phyloP scores from a whole-genome alignment of 371 early-diverging fungal species.

The Mucor piriformis region DNA sequence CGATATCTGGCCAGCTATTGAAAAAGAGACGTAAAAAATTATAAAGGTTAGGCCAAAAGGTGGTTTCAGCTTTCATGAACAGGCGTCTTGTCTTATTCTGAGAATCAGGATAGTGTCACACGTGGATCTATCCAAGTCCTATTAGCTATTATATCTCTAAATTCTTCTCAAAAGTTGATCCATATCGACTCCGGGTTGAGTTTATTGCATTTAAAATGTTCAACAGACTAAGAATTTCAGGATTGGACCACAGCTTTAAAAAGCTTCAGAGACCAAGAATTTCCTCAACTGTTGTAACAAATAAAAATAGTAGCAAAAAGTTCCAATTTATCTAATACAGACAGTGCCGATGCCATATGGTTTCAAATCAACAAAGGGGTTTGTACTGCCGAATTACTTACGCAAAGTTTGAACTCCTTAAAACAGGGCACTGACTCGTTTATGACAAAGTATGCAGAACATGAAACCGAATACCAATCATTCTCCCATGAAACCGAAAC shows the following conservation, averaged over 20 bases:
- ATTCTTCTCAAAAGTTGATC: slow-evolving; percentile 61
- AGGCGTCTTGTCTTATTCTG: slow-evolving; percentile 61
- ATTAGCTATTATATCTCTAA: slow-evolving; percentile 61
- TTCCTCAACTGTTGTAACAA: too few relatives aligned
- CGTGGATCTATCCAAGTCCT: slow-evolving; percentile 71
- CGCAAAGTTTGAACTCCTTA: not conserved
- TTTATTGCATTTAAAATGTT: slow-evolving; percentile 73
- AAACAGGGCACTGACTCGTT: not conserved
- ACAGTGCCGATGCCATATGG: not conserved
- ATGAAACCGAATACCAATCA: not conserved
- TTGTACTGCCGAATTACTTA: slow-evolving; percentile 1
- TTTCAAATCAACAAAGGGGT: not conserved
- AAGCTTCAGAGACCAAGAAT: slow-evolving; percentile 3
- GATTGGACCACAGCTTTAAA: slow-evolving; percentile 45
- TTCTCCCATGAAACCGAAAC: too few relatives aligned
- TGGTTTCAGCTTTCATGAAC: slow-evolving; percentile 63
- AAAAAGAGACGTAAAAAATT: slow-evolving; percentile 84
- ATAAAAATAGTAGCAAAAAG: too few relatives aligned
- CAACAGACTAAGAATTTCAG: slow-evolving; percentile 61
- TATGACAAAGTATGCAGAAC: too few relatives aligned
- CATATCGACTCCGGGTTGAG: slow-evolving; percentile 80
- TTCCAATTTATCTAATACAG: too few relatives aligned
- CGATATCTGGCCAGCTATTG: slow-evolving; percentile 63
- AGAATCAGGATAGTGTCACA: slow-evolving; percentile 55
- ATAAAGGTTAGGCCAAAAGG: slow-evolving; percentile 80